Evolutionary conservation across 306 rosid species (phyloP), one percentile per base, ranked within the genome.

Genomic region (Arachis stenosperma): DNA sequence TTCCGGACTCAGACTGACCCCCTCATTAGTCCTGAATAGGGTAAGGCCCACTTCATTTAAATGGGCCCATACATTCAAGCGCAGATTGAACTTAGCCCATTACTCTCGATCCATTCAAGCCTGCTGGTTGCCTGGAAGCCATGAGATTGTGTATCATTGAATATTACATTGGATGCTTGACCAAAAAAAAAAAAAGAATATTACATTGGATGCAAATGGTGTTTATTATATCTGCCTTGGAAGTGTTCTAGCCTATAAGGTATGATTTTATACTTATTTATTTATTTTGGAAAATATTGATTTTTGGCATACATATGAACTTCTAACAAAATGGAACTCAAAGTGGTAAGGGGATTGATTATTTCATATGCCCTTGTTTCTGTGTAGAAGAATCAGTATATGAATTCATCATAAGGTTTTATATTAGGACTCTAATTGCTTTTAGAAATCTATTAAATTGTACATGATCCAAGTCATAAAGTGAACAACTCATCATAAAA

Each of bases 381-480:
- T 37, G 68, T 43, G 46, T 40, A 62, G n/a, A 43, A 30, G 22
- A 48, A 48, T 9, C 53, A 48, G 53, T 48, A 11, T 4, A 54
- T 54, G 46, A 53, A 52, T 74, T 74, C n/a, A 40, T 53, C 29
- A 52, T 22, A 22, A 22, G 27, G 27, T 22, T 13, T 42, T 43
- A 43, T 41, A 41, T 1, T 15, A 5, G 54, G 40, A 56, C 5
- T 72, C 60, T 8, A 47, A 57, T 30, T 13, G 29, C 41, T 57
- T 53, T 36, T 61, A 33, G 33, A 57, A 55, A 42, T 56, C 55
- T 17, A 33, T 67, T 7, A 17, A 14, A 7, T 3, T 50, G 54
- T 60, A 53, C 70, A 11, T 40, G 4, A 39, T 47, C 48, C 69
- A 59, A 29, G 67, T 59, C 13, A 48, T 69, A 52, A 7, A n/a